Percentiles rank a stretch among this genome's conserved stretches.
Evolutionary conservation across 495 filamentous ascomycete species (phyloP).

Genomic region (Neurospora sp.): DNA sequence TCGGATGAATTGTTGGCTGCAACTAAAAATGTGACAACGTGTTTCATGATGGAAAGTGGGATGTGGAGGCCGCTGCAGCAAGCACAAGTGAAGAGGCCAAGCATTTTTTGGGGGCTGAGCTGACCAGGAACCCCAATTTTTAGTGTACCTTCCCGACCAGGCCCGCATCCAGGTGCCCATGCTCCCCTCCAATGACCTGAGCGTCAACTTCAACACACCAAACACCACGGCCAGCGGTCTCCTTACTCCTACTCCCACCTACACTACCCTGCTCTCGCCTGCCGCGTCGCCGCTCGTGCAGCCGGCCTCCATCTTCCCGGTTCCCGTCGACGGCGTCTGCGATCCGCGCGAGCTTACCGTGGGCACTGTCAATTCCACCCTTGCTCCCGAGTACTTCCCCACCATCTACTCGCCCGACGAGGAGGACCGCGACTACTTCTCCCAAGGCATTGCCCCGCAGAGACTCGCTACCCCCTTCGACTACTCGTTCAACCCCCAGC

Average conservation of each 20-base stretch:
- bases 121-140: constrained; percentile 25
- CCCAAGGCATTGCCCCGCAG: background rate
- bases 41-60: background rate
- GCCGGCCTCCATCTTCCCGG: background rate
- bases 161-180: constrained; percentile 18
- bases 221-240: constrained; percentile 58
- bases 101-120: constrained; percentile 18
- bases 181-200: constrained; percentile 43
- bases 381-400: constrained; percentile 52
- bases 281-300: constrained; percentile 50
- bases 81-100: background rate
- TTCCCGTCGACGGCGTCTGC: constrained; percentile 67
- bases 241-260: constrained; percentile 42
- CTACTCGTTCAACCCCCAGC: constrained; percentile 34
- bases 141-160: constrained; percentile 75
- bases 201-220: background rate
- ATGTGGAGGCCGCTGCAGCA: background rate
- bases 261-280: constrained; percentile 67
- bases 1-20: background rate
- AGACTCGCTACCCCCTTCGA: constrained; percentile 26
- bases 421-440: constrained; percentile 54
- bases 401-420: constrained; percentile 57
- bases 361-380: constrained; percentile 44
- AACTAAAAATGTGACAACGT: background rate
- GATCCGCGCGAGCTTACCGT: constrained; percentile 89